Conservation (phyloP, 345 rosid genomes). For the Lagerstroemia speciosa region DNA sequence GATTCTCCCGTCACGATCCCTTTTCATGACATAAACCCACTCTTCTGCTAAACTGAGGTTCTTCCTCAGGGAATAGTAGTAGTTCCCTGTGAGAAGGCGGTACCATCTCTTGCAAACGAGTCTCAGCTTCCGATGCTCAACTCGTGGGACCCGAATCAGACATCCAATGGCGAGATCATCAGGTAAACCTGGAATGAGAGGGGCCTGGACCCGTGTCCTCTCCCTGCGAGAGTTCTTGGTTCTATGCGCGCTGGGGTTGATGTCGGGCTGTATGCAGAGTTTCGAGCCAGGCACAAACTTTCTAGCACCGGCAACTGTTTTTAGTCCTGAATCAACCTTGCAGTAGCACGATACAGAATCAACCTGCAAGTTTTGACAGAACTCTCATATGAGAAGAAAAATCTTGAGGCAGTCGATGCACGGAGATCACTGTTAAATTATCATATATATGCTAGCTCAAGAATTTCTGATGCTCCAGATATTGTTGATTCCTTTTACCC, state of each 20-base stretch:
- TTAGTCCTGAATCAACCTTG: slow-evolving; percentile 83
- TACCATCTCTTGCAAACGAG: slow-evolving; percentile 85
- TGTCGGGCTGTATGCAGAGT: slow-evolving; percentile 91
- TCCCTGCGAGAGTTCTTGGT: slow-evolving; percentile 64
- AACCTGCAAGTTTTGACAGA: slow-evolving; percentile 41
- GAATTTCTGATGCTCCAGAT: not conserved
- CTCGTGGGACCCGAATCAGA: slow-evolving; percentile 84
- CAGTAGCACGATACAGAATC: slow-evolving; percentile 96
- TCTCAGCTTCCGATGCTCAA: slow-evolving; percentile 77
- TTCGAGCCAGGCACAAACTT: slow-evolving; percentile 93
- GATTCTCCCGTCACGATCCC: slow-evolving; percentile 87
- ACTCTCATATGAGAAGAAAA: not conserved
- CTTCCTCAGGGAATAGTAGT: slow-evolving; percentile 70
- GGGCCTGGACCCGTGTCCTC: slow-evolving; percentile 68
- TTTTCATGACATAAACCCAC: slow-evolving; percentile 88
- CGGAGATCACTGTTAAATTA: not conserved
- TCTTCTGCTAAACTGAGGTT: slow-evolving; percentile 82
- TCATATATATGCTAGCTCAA: not conserved
- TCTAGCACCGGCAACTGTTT: slow-evolving; percentile 87
- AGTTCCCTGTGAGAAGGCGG: slow-evolving; percentile 63
- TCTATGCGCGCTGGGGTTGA: slow-evolving; percentile 83
- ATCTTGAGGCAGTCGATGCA: not conserved
- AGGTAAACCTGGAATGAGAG: slow-evolving; percentile 86
- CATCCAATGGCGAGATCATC: slow-evolving; percentile 96
- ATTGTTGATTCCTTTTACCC: not conserved